Evolutionary conservation across 176 grass and related monocot species (phyloP).

Genomic region (Paspalum vaginatum): DNA sequence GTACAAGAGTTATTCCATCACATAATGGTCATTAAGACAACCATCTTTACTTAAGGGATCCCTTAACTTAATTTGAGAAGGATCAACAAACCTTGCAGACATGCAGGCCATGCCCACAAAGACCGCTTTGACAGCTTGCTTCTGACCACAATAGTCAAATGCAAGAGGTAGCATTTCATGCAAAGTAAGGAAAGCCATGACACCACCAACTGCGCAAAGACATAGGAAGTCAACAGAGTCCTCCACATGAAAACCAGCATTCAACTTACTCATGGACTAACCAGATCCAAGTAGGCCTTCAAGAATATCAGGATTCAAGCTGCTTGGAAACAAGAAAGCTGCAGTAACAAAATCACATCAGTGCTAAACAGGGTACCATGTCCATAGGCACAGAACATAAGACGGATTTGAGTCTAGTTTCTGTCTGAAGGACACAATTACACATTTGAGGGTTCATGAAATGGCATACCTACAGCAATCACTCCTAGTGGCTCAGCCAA

Average conservation of each 20-base stretch:
- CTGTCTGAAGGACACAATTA: constrained; percentile 28
- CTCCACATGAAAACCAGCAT: neutral
- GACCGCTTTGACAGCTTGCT: constrained; percentile 95
- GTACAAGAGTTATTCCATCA: too few species aligned
- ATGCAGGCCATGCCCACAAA: constrained; percentile 99
- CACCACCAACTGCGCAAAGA: constrained; percentile 76
- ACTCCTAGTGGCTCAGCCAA: constrained; percentile 90
- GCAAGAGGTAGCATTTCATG: constrained; percentile 96
- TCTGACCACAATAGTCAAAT: constrained; percentile 98
- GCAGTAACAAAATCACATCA: constrained; percentile 36
- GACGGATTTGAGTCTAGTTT: neutral
- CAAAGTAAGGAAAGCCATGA: constrained; percentile 98
- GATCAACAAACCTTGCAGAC: constrained; percentile 81
- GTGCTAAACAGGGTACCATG: neutral
- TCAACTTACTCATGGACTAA: constrained; percentile 38
- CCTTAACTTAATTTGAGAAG: constrained; percentile 37
- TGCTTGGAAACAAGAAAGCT: constrained; percentile 88
- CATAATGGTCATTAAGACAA: constrained; percentile 1
- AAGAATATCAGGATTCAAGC: constrained; percentile 87
- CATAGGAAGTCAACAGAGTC: constrained; percentile 2
- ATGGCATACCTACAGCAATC: constrained; percentile 71
- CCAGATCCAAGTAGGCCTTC: constrained; percentile 97
- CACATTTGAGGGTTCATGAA: constrained; percentile 6
- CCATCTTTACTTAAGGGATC: constrained; percentile 12
- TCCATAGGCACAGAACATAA: neutral